Evolutionary conservation across 2,329 filamentous ascomycete genomes (phyloP).

Genomic region (Ascochyta fabae): DNA sequence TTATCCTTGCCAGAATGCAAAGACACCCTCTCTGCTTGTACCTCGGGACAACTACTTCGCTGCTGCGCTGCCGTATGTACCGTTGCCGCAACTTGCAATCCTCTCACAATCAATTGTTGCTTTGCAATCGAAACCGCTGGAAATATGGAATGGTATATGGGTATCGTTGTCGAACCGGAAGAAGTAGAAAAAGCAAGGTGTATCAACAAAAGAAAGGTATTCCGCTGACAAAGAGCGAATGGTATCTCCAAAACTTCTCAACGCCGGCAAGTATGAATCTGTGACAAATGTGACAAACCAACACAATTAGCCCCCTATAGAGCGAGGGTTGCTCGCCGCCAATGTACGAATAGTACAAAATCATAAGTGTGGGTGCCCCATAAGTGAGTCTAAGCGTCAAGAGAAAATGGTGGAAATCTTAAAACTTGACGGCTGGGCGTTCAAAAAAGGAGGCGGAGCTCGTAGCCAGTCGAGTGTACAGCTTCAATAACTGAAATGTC

Average conservation of each 20-base stretch:
- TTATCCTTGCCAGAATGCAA: slow-evolving; percentile 12
- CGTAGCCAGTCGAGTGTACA: slow-evolving; percentile 54
- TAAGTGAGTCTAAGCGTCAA: slow-evolving; percentile 21
- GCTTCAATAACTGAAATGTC: slow-evolving; percentile 54
- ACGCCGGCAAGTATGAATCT: slow-evolving; percentile 27
- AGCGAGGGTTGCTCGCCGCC: slow-evolving; percentile 23
- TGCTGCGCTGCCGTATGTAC: slow-evolving; percentile 24
- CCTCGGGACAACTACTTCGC: slow-evolving; percentile 24
- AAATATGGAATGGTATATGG: slow-evolving; percentile 42
- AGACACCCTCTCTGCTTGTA: slow-evolving; percentile 19
- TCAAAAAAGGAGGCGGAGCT: slow-evolving; percentile 58
- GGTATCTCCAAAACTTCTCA: slow-evolving; percentile 38
- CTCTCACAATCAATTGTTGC: slow-evolving; percentile 29
- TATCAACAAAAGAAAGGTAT: slow-evolving; percentile 32
- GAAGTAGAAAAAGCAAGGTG: slow-evolving; percentile 26
- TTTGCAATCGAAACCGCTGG: slow-evolving; percentile 34
- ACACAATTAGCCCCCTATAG: slow-evolving; percentile 23
- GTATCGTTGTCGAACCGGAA: slow-evolving; percentile 46
- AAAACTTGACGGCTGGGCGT: neutral
- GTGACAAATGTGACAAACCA: slow-evolving; percentile 18
- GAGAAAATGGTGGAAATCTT: slow-evolving; percentile 16
- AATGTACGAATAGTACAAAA: slow-evolving; percentile 41
- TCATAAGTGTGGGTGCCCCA: slow-evolving; percentile 39
- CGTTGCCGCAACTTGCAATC: slow-evolving; percentile 20
- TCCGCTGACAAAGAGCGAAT: slow-evolving; percentile 30